Evolutionary conservation across 106 monocot species (phyloP), one percentile per base, ranked within the genome.

Genomic region (Apostasia shenzhenica): DNA sequence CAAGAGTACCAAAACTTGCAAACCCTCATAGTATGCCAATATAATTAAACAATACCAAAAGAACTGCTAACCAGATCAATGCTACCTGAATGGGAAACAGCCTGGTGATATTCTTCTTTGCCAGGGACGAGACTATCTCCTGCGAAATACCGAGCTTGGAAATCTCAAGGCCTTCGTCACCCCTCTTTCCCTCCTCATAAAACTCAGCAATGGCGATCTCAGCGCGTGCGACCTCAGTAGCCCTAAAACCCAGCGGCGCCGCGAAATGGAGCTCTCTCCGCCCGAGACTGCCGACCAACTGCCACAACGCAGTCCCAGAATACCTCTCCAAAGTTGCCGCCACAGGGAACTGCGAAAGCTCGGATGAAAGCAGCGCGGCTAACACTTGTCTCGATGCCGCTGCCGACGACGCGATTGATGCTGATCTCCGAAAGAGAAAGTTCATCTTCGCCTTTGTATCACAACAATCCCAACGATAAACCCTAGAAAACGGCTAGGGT

Each of bases 81-180:
- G 8, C 48, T 59, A 97, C 95, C 95, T 97, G 95, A 51, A 97
- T 92, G 5, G 95, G 95, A 26, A 97, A 97, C 5, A 97, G 86
- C 82, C 79, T 92, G 4, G 77, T 79, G 69, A 97, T 97, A 67
- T 82, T 92, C 69, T 54, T 84, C 71, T 73, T 82, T 6, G 78
- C 86, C 6, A 97, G 92, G 2, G 59, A 47, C 37, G 61, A 43
- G 12, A 87, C 84, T 50, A 97, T 97, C 37, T 82, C 82, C 41
- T 76, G 45, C 3, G 88, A 70, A 14, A 97, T 92, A 65, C 89
- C 92, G 11, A 97, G 80, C 73, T 83, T 86, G 10, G 86, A 64
- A 39, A 97, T 92, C 73, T 97, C 95, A 41, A 97, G 71, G 48
- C 89, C 92, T 57, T 89, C 92, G 3, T 92, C 95, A 14, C 55